A percentile compares a stretch with the other conserved stretches of the same genome.
These are phyloP conservation scores for Martiniozyma abietophila DNA, from an alignment of 805 yeast species.

Conservation along the genomic window DNA sequence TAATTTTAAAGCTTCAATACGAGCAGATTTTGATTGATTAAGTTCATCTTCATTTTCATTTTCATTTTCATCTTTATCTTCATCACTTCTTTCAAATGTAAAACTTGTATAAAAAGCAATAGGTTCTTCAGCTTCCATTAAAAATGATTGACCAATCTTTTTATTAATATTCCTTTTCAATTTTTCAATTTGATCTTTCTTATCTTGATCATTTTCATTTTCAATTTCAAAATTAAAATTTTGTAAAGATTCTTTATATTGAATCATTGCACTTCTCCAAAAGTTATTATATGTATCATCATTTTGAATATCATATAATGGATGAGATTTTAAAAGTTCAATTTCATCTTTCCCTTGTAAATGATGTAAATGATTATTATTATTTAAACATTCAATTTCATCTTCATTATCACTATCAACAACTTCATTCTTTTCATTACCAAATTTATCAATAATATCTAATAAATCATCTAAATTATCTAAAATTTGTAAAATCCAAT, in stretches of 20 bases:
- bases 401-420: slow-evolving; percentile 49
- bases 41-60: slow-evolving; percentile 7
- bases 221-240: slow-evolving; percentile 11
- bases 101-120: slow-evolving; percentile 44
- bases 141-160: slow-evolving; percentile 51
- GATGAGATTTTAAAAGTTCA: slow-evolving; percentile 41
- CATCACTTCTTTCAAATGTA: slow-evolving; percentile 42
- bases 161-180: slow-evolving; percentile 28
- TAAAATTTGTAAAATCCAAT: slow-evolving; percentile 38
- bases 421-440: slow-evolving; percentile 48
- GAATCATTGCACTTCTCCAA: slow-evolving; percentile 41
- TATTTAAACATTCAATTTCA: slow-evolving; percentile 21
- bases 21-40: slow-evolving; percentile 32
- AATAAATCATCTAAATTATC: slow-evolving; percentile 57
- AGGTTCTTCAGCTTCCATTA: slow-evolving; percentile 59
- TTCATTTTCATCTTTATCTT: slow-evolving; percentile 27
- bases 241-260: slow-evolving; percentile 26
- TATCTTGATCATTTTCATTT: slow-evolving; percentile 7
- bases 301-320: slow-evolving; percentile 37
- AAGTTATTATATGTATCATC: slow-evolving; percentile 37
- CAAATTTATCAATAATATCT: slow-evolving; percentile 60
- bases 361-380: slow-evolving; percentile 13
- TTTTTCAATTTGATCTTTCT: slow-evolving; percentile 7
- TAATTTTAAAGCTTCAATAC: slow-evolving; percentile 36
- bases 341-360: slow-evolving; percentile 21